Conservation (phyloP, 2,329 filamentous ascomycete species). For the Penicillium vulpinum region DNA sequence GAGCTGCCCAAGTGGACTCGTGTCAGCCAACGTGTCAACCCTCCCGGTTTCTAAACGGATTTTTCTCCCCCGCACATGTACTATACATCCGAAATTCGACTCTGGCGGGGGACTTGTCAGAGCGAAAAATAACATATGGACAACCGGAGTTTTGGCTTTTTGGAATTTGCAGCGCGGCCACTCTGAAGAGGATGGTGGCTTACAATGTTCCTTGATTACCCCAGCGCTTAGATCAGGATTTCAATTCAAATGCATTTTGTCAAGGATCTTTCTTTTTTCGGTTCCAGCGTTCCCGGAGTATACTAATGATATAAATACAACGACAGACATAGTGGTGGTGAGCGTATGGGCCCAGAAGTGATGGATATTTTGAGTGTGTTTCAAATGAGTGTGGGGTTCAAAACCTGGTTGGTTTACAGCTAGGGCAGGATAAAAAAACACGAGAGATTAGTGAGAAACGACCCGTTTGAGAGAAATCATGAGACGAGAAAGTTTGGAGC, state of each 20-base stretch:
- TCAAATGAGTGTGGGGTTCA: background rate
- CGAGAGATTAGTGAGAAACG: background rate
- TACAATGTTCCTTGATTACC: constrained; percentile 29
- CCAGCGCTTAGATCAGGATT: constrained; percentile 23
- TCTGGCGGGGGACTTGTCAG: constrained; percentile 7
- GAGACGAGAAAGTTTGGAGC: background rate
- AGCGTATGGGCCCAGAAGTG: constrained; percentile 15
- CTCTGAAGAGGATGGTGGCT: constrained; percentile 14
- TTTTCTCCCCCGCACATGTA: constrained; percentile 27
- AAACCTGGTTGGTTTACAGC: background rate
- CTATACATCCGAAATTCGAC: constrained; percentile 27
- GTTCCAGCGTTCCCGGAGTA: background rate
- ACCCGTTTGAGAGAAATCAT: background rate
- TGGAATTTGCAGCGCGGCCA: constrained; percentile 26
- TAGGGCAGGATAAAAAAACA: background rate
- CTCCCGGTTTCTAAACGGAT: constrained; percentile 75
- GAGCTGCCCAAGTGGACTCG: constrained; percentile 91
- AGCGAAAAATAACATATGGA: constrained; percentile 27
- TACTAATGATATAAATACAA: constrained; percentile 6
- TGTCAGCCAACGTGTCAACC: constrained; percentile 90
- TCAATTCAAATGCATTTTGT: constrained; percentile 20
- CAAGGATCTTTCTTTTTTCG: background rate
- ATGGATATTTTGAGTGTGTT: constrained; percentile 2
- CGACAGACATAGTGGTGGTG: constrained; percentile 4
- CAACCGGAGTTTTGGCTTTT: constrained; percentile 37